phyloP scores from a whole-genome alignment of 768 basidiomycete genomes.

The Phanerochaete carnosa region DNA sequence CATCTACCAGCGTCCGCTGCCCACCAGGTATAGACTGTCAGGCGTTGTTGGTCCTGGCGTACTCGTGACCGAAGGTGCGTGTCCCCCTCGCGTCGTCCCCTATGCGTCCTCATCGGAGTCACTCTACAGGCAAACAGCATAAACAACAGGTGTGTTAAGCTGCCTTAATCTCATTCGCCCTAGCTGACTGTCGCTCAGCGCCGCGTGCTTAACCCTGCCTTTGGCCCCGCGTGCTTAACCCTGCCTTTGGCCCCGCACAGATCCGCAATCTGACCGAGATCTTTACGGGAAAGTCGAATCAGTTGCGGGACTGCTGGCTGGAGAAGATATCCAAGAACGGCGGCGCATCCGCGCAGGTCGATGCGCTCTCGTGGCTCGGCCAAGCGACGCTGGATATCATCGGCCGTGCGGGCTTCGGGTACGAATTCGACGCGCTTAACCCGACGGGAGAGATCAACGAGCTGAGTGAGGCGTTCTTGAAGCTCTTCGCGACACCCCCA shows the following conservation, averaged over 20 bases:
- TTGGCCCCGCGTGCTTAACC: no score
- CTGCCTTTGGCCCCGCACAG: no score
- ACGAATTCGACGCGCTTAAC: slow-evolving; percentile 30
- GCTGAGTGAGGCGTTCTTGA: slow-evolving; percentile 27
- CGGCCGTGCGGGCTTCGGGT: slow-evolving; percentile 37
- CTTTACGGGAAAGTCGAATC: slow-evolving; percentile 50
- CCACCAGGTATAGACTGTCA: slow-evolving; percentile 33
- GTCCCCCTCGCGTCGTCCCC: neutral
- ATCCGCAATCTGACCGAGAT: slow-evolving; percentile 55
- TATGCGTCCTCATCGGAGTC: no score
- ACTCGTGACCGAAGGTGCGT: slow-evolving; percentile 39
- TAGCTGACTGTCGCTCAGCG: neutral
- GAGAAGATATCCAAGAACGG: slow-evolving; percentile 28
- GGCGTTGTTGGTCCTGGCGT: slow-evolving; percentile 43
- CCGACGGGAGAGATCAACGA: slow-evolving; percentile 25
- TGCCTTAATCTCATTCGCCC: neutral
- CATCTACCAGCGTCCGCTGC: slow-evolving; percentile 54
- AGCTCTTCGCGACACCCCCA: slow-evolving; percentile 21
- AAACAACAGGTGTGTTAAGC: slow-evolving; percentile 31
- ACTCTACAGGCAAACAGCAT: slow-evolving; percentile 29
- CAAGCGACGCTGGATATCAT: slow-evolving; percentile 40
- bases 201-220: slow-evolving; percentile 53
- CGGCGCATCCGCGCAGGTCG: slow-evolving; percentile 23
- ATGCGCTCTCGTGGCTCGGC: slow-evolving; percentile 33
- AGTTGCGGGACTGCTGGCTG: slow-evolving; percentile 23